Evolutionary conservation across 768 basidiomycete genomes (phyloP).

Genomic region (Suillus cothurnatus): DNA sequence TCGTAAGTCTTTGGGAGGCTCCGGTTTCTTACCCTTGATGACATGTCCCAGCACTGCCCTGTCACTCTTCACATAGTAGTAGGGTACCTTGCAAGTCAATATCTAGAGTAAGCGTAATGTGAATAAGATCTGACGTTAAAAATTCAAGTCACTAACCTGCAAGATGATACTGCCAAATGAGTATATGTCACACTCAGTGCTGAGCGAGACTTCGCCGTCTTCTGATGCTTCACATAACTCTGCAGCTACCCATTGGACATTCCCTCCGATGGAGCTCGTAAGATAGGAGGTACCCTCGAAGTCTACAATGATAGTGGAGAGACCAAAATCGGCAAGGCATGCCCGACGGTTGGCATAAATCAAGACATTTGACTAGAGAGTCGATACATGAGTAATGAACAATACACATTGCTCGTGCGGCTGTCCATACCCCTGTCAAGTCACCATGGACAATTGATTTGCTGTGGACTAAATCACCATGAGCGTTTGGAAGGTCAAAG

Average conservation of each 20-base stretch:
- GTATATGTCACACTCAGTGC: conserved; percentile 43
- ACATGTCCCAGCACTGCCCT: neutral
- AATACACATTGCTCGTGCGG: neutral
- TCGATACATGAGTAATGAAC: neutral
- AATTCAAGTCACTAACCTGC: conserved; percentile 4
- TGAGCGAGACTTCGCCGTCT: neutral
- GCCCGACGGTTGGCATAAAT: conserved; percentile 41
- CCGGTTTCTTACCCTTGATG: neutral
- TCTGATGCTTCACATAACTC: conserved; percentile 13
- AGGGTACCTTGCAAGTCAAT: conserved; percentile 10
- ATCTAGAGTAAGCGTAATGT: conserved; percentile 1
- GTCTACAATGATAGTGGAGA: conserved; percentile 28
- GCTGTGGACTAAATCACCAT: conserved; percentile 4
- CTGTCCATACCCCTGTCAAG: conserved; percentile 6
- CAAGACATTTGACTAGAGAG: conserved; percentile 42
- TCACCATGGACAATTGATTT: conserved; percentile 10
- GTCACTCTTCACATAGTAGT: conserved; percentile 4
- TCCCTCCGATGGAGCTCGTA: conserved; percentile 38
- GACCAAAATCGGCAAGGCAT: conserved; percentile 52
- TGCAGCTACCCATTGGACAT: conserved; percentile 48
- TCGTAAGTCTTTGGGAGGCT: neutral
- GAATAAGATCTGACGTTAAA: neutral
- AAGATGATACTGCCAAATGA: conserved; percentile 37
- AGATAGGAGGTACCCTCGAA: conserved; percentile 30
- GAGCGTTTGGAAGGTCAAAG: neutral